Base-by-base conservation (phyloP, 2,329 filamentous ascomycete species). In the Rhynchosporium secalis region DNA sequence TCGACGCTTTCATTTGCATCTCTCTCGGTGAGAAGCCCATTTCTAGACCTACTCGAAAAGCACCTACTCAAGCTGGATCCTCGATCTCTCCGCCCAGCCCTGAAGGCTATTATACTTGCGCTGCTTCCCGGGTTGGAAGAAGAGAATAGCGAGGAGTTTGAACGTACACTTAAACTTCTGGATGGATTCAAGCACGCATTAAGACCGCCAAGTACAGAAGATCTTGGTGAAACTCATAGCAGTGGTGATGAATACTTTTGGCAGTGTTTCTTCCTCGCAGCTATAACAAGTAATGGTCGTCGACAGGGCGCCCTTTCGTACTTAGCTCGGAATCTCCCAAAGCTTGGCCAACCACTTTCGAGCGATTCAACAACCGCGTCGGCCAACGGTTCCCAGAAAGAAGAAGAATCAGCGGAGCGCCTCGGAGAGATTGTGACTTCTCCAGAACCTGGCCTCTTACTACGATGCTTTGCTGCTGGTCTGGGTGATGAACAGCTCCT, bases 131-230 rank as follows among this genome's bases (percentile, higher is more conserved):
- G 93, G 0, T 78, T 99, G 2, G 95, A 99, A 75, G 95, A 99
- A 68, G 95, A 98, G 75, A 96, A 92, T 8, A 96, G 93, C 68
- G 95, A 99, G 73, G 96, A 99, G 73, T 99, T 98, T 75, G 94
- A 98, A 66, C 85, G 90, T 59, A 96, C 93, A 1, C 75, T 96
- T 61, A 85, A 83, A 62, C 85, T 96, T 9, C 75, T 98, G 52
- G 89, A 95, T 69, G 86, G 84, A 61, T 86, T 98, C 74, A 92
- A 93, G 71, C 77, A 82, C 62, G 83, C 85, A 54, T 84, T 92
- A 70, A 81, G 87, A 62, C 78, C 86, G 33, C 69, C 76, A 8
- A 76, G 77, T 31, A 81, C 82, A 64, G 78, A 83, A 66, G 78
- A 76, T 59, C 80, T 80, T 66, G 84, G 77, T 38, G 76, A 74